Base-by-base conservation (phyloP, 495 filamentous ascomycete genomes). In the Podospora tetraspora region DNA sequence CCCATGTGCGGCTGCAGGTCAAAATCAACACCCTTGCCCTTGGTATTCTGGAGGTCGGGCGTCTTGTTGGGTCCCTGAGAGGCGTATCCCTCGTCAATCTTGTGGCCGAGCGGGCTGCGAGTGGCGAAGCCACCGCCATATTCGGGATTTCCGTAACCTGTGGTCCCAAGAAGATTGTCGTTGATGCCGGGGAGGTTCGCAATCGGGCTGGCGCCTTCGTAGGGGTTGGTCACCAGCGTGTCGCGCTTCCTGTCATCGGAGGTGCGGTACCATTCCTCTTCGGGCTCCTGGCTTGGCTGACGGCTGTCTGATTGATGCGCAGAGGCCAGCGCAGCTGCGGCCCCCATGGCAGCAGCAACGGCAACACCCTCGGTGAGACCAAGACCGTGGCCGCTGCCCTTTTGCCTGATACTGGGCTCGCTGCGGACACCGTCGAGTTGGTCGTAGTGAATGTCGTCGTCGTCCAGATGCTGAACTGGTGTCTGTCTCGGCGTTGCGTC, bases 51-150 rank as follows among this genome's bases (percentile, higher is more conserved):
- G 23, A 70, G 19, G 57, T 89, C 87, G 2, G 91, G 91, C 19
- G 87, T 90, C 69, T 87, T 88, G 77, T 92, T 87, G 25, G 83
- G 89, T 23, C 90, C 90, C 67, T 92, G 91, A 19, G 94, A 96
- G 61, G 93, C 91, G 75, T 97, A 97, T 13, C 94, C 94, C 80
- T 97, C 94, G 74, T 97, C 94, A 34, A 79, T 77, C 70, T 79
- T 81, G 69, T 74, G 76, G n/a, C 72, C 76, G 43, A 81, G 64
- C 62, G 83, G 84, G 68, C 81, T 82, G 32, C 80, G 78, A 0
- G 78, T 79, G 29, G 80, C 80, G 67, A 84, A 85, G 16, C 68
- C 76, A 69, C 77, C 77, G 29, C 75, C 76, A 62, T 81, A 80
- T 27, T 75, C 72, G 8, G 74, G 63, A 68, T 70, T 74, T 11